Conservation (phyloP, 305 asterid species). For the Caryopteris hybrid region DNA sequence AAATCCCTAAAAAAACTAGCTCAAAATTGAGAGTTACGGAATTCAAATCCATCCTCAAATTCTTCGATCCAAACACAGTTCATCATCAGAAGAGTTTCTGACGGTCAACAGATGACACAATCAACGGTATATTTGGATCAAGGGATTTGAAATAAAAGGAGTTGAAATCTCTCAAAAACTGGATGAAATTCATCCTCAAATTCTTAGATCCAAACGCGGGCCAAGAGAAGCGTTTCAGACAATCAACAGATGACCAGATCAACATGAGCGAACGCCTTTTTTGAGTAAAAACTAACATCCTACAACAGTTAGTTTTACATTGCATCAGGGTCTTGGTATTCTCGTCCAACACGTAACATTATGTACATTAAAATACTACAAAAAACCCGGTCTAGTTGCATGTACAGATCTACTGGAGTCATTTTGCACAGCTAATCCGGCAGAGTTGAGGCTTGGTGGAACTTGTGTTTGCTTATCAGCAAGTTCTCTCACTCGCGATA, state of each 20-base stretch:
- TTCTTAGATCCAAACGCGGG: not conserved
- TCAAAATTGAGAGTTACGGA: too few species aligned
- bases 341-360: conserved; percentile 9
- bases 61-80: too few species aligned
- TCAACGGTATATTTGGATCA: too few species aligned
- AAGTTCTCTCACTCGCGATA: conserved; percentile 79
- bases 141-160: too few species aligned
- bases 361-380: conserved; percentile 36
- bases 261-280: too few species aligned
- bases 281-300: not conserved
- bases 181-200: not conserved
- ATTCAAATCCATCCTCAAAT: too few species aligned
- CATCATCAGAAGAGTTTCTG: too few species aligned
- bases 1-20: too few species aligned
- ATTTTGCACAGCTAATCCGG: conserved; percentile 34
- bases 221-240: not conserved
- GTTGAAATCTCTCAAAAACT: too few species aligned
- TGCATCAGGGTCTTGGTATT: conserved; percentile 10
- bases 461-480: conserved; percentile 64
- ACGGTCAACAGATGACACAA: too few species aligned
- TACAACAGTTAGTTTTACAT: conserved; percentile 17
- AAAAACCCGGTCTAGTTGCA: conserved; percentile 43
- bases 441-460: conserved; percentile 36
- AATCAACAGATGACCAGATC: not conserved
- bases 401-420: conserved; percentile 29